Conservation (phyloP, 73 alveolate genomes). For the Paramecium primaurelia region DNA sequence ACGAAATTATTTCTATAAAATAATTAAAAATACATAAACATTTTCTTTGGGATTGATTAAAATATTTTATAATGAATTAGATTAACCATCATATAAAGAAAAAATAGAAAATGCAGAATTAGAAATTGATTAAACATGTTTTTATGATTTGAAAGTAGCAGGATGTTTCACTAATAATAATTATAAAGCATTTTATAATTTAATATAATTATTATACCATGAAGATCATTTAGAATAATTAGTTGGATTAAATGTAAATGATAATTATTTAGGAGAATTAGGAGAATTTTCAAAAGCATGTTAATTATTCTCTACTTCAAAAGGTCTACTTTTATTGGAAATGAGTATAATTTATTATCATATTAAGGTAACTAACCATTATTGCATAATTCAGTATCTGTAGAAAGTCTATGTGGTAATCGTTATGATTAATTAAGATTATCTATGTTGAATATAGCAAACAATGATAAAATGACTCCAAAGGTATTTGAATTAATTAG, state of each 20-base stretch:
- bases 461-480: background rate
- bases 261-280: background rate
- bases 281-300: background rate
- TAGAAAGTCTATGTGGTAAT: background rate
- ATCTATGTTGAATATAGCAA: background rate
- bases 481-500: background rate
- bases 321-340: background rate
- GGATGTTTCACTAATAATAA: background rate
- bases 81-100: background rate
- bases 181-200: background rate
- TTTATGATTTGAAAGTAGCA: background rate
- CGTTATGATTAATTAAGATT: conserved; percentile 35
- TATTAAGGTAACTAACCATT: background rate
- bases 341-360: background rate
- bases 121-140: background rate
- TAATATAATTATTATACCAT: background rate
- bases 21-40: background rate
- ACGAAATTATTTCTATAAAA: background rate
- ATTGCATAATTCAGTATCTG: background rate
- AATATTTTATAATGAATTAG: background rate
- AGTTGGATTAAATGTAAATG: background rate
- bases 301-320: background rate
- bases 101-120: background rate
- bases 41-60: background rate
- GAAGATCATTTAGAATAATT: conserved; percentile 41